Conservation (phyloP, 768 basidiomycete species). For the Galerina marginata region DNA sequence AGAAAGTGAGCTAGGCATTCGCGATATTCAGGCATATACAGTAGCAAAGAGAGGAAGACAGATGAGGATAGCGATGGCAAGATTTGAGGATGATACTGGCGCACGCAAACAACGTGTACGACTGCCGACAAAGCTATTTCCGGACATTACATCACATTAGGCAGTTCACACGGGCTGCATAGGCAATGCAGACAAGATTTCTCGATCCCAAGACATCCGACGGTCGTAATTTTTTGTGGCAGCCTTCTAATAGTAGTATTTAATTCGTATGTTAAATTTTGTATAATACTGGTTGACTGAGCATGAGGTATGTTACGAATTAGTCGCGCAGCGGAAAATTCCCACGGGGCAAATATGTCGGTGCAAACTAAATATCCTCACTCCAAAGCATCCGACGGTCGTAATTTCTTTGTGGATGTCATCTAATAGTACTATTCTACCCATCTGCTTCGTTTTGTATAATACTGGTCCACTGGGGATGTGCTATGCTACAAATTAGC, state of each 20-base stretch:
- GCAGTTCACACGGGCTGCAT: background rate
- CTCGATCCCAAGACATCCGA: background rate
- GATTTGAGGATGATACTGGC: background rate
- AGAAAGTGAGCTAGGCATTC: constrained; percentile 14
- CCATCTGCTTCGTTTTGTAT: background rate
- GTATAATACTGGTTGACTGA: too few species aligned
- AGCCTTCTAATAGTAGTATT: too few species aligned
- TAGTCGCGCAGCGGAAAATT: too few species aligned
- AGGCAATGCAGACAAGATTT: background rate
- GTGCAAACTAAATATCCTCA: too few species aligned
- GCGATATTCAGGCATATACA: constrained; percentile 7
- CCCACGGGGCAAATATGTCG: too few species aligned
- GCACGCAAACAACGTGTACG: background rate
- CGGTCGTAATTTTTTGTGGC: constrained; percentile 5
- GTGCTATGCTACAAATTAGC: constrained; percentile 1
- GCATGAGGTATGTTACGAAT: too few species aligned
- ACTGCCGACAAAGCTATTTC: too few species aligned
- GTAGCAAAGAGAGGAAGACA: background rate
- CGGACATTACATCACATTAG: too few species aligned
- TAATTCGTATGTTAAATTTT: too few species aligned
- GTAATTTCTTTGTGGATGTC: background rate
- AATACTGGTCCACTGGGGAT: constrained; percentile 3
- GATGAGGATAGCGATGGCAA: background rate
- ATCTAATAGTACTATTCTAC: background rate
- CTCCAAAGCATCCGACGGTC: too few species aligned